Percentiles rank a stretch among this genome's conserved stretches.
These are phyloP conservation scores for Falciphora oryzae DNA, from an alignment of 2,329 filamentous ascomycete species.

Conservation along the genomic window DNA sequence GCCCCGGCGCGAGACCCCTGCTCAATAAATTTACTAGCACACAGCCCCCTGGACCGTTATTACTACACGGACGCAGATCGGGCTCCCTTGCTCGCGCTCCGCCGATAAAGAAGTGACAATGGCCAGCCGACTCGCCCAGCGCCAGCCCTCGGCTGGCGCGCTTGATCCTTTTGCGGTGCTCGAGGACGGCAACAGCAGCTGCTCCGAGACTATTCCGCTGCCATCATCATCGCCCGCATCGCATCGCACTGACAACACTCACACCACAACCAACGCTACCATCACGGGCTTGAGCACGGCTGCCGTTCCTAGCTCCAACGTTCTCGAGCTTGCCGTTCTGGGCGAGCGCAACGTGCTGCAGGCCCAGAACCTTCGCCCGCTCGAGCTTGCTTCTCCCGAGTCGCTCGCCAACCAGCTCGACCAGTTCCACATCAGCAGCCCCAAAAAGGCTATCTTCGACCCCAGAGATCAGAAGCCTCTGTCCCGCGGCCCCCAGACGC, in stretches of 20 bases:
- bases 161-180: background rate
- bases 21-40: background rate
- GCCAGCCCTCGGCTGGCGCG: background rate
- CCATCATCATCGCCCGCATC: no score
- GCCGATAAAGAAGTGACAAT: conserved; percentile 4
- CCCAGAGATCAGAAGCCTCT: background rate
- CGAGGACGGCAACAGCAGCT: background rate
- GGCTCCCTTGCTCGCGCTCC: background rate
- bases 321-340: conserved; percentile 2
- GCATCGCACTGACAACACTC: background rate
- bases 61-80: background rate
- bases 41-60: background rate
- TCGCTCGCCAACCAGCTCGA: conserved; percentile 7
- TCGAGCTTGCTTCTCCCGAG: conserved; percentile 1
- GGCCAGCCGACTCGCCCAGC: background rate
- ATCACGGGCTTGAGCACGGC: background rate
- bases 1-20: background rate
- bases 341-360: conserved; percentile 2
- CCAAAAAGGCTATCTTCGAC: background rate
- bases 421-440: conserved; percentile 7
- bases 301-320: background rate
- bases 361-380: conserved; percentile 1
- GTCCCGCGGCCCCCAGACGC: background rate
- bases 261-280: background rate
- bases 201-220: background rate